Conservation (phyloP, 768 basidiomycete genomes). For the Lactarius trivialis region DNA sequence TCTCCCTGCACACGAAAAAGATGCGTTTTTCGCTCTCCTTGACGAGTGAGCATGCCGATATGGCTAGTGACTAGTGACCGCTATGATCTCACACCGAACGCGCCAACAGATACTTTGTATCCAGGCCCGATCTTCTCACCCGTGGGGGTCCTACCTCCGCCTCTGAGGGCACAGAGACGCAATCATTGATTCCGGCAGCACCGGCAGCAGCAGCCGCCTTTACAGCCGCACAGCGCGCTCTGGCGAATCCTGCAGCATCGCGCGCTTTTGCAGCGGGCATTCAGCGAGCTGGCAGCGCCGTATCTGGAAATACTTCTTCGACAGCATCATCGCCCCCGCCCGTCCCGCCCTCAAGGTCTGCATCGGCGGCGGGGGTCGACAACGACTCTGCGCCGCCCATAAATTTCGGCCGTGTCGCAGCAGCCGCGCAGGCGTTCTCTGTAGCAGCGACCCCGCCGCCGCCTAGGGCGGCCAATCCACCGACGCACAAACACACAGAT, state of each 20-base stretch:
- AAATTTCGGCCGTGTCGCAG: constrained; percentile 3
- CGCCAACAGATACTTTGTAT: constrained; percentile 15
- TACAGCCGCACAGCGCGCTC: constrained; percentile 27
- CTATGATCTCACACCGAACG: neutral
- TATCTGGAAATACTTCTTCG: neutral
- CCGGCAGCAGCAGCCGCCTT: constrained; percentile 5
- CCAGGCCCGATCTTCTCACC: constrained; percentile 23
- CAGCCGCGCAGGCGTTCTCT: constrained; percentile 16
- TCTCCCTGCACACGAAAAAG: constrained; percentile 60
- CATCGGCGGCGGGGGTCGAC: neutral
- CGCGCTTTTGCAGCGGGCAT: constrained; percentile 7
- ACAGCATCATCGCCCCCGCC: neutral
- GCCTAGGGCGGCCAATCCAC: neutral
- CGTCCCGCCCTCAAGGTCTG: too few species aligned
- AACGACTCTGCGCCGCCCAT: neutral
- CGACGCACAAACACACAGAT: neutral
- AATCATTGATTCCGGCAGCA: neutral
- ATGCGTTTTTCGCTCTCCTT: constrained; percentile 73
- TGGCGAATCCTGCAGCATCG: constrained; percentile 18
- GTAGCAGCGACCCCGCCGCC: neutral
- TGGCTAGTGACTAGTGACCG: too few species aligned
- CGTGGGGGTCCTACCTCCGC: neutral
- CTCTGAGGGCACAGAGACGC: neutral
- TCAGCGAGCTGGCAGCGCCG: neutral
- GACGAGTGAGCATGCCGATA: constrained; percentile 50